Evolutionary conservation across 2,329 filamentous ascomycete species (phyloP).

Genomic region (Teratosphaeria viscida): DNA sequence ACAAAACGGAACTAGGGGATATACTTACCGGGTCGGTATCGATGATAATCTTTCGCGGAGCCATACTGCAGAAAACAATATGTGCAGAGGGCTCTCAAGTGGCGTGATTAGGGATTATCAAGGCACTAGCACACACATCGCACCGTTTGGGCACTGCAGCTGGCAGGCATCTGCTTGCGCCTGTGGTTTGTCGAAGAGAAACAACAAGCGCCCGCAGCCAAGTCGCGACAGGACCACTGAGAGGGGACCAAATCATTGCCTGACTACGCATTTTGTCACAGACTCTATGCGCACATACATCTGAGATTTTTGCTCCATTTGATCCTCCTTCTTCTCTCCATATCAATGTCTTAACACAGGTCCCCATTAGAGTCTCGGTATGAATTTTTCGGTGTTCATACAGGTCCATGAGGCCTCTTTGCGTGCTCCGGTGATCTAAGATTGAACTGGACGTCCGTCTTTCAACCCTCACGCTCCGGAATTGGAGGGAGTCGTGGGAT

Average conservation of each 20-base stretch:
- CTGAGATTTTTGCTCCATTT: not conserved
- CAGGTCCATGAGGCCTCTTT: constrained; percentile 65
- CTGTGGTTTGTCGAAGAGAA: not conserved
- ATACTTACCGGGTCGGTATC: constrained; percentile 80
- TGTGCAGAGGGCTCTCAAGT: not conserved
- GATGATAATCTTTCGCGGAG: constrained; percentile 64
- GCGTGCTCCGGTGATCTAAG: constrained; percentile 99
- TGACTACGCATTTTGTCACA: not conserved
- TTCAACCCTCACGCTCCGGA: not conserved
- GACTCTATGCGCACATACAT: not conserved
- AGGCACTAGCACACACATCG: not conserved
- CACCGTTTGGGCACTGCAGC: not conserved
- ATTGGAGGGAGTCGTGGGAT: not conserved
- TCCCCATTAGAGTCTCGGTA: constrained; percentile 99
- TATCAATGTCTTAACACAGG: constrained; percentile 65
- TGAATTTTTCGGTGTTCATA: constrained; percentile 83
- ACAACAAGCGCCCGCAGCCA: not conserved
- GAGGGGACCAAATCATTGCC: not conserved
- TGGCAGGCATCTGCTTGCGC: not conserved
- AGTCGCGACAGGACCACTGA: not conserved
- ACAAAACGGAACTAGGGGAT: not conserved
- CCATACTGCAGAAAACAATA: constrained; percentile 22
- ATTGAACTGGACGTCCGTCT: constrained; percentile 28
- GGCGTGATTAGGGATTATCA: not conserved
- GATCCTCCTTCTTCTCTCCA: constrained; percentile 30